Conservation (phyloP, 148 eudicot species). For the Vaccinium vitisidaea region DNA sequence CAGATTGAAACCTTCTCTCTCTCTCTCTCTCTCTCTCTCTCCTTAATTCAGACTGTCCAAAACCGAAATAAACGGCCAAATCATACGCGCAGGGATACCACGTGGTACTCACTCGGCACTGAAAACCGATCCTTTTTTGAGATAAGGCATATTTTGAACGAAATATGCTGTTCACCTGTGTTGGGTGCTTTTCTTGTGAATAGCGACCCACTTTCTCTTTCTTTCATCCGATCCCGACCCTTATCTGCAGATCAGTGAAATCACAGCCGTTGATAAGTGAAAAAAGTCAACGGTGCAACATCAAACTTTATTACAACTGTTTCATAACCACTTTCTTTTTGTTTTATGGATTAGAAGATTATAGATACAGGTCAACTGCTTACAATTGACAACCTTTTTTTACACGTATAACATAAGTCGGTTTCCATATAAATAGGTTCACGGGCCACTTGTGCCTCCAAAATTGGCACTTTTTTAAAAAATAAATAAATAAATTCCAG, state of each 20-base stretch:
- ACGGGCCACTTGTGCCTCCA: neutral
- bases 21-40: too few relatives aligned
- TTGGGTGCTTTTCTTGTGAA: neutral
- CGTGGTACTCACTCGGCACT: too few relatives aligned
- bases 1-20: too few relatives aligned
- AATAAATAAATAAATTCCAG: too few relatives aligned
- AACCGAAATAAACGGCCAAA: too few relatives aligned
- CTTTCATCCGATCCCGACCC: neutral
- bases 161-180: neutral
- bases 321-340: neutral
- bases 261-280: neutral
- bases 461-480: neutral
- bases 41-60: too few relatives aligned
- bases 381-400: neutral
- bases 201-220: neutral
- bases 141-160: neutral
- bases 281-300: neutral
- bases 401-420: neutral
- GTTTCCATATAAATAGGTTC: neutral
- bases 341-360: neutral
- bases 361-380: neutral
- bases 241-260: neutral
- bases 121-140: too few relatives aligned
- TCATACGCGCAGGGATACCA: too few relatives aligned
- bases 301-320: neutral